Percentiles rank a stretch among this genome's conserved stretches.
Evolutionary conservation across 148 eudicot genomes (phyloP).

Genomic region (Spergularia bocconei): DNA sequence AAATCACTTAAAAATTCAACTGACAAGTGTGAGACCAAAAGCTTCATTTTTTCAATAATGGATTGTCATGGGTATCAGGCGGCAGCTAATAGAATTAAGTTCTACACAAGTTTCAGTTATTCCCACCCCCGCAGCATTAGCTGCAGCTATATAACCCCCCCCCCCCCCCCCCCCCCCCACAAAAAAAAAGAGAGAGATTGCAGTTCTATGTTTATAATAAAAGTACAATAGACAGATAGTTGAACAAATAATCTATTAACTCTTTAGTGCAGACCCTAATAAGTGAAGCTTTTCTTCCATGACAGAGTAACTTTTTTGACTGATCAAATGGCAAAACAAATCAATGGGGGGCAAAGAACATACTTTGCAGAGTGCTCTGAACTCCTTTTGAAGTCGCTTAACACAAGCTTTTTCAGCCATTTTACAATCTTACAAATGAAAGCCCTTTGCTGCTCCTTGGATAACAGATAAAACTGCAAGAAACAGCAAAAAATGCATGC

Average conservation of each 20-base stretch:
- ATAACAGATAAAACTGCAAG: constrained; percentile 1
- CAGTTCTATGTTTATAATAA: no score
- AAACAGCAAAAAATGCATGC: neutral
- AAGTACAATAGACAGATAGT: neutral
- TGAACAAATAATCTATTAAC: neutral
- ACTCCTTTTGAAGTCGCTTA: constrained; percentile 80
- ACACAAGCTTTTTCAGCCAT: constrained; percentile 85
- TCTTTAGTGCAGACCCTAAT: no score
- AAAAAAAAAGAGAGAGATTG: no score
- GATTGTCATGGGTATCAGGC: neutral
- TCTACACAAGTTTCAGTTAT: neutral
- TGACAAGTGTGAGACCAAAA: neutral
- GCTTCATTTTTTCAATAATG: neutral
- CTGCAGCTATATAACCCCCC: no score
- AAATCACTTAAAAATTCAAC: neutral
- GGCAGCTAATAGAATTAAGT: neutral
- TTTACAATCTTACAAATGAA: constrained; percentile 10
- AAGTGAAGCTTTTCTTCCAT: neutral
- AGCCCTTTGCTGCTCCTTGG: constrained; percentile 12
- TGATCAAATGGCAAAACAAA: neutral
- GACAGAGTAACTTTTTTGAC: neutral
- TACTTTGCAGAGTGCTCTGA: constrained; percentile 71
- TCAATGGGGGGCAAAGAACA: constrained; percentile 11
- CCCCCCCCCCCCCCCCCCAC: no score
- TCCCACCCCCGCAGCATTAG: no score